phyloP scores from a whole-genome alignment of 1,284 basidiomycete genomes.

The Mycena citricolor region DNA sequence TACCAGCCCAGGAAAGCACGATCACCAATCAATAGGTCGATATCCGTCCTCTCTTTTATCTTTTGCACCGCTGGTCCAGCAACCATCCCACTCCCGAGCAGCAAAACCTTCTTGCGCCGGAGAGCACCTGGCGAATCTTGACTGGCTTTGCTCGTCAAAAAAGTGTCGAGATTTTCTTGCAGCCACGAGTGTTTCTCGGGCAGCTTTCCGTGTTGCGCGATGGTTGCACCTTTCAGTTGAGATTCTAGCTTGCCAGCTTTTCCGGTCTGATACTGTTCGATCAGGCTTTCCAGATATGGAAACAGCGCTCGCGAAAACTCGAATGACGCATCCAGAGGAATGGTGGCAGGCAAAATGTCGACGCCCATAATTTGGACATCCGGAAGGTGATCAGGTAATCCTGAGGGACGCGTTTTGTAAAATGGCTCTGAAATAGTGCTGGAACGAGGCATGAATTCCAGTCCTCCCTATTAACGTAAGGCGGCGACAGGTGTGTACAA shows the following conservation, averaged over 20 bases:
- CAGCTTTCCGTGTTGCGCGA: slow-evolving; percentile 64
- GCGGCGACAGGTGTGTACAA: slow-evolving; percentile 4
- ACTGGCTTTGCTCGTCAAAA: slow-evolving; percentile 4
- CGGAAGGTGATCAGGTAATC: slow-evolving; percentile 46
- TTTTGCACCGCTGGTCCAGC: slow-evolving; percentile 82
- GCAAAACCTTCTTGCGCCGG: slow-evolving; percentile 69
- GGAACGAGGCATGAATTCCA: slow-evolving; percentile 75
- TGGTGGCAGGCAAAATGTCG: slow-evolving; percentile 84
- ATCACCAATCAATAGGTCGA: slow-evolving; percentile 73
- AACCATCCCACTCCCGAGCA: slow-evolving; percentile 92
- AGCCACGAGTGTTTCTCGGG: slow-evolving; percentile 60
- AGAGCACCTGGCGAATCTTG: slow-evolving; percentile 8
- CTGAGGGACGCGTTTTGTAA: slow-evolving; percentile 51
- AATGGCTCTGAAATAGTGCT: slow-evolving; percentile 80
- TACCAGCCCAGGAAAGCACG: background rate
- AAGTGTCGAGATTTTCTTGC: slow-evolving; percentile 32
- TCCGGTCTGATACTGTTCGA: slow-evolving; percentile 33
- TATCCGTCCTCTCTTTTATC: slow-evolving; percentile 55
- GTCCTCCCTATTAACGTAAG: slow-evolving; percentile 58
- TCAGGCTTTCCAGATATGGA: slow-evolving; percentile 68
- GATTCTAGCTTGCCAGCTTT: slow-evolving; percentile 34
- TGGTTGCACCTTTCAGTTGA: slow-evolving; percentile 64
- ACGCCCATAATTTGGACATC: slow-evolving; percentile 79
- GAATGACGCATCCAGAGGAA: slow-evolving; percentile 77
- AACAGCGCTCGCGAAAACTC: slow-evolving; percentile 70